phyloP scores from a whole-genome alignment of 2,329 filamentous ascomycete species.

The Aciculosporium take region DNA sequence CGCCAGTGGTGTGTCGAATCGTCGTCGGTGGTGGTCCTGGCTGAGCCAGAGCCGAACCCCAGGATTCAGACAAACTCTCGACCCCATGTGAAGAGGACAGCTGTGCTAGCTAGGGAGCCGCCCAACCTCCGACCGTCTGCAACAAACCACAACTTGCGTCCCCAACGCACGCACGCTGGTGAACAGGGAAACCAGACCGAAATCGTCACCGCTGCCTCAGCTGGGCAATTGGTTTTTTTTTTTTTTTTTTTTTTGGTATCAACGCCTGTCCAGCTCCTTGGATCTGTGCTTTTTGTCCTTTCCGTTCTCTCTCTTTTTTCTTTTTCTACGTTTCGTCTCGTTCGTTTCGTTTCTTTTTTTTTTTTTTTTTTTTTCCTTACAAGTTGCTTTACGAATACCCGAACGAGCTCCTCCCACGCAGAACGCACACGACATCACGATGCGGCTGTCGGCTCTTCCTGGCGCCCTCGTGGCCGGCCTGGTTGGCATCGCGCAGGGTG shows the following conservation, averaged over 20 bases:
- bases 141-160: background rate
- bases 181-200: background rate
- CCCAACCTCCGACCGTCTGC: background rate
- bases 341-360: background rate
- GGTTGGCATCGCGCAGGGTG: conserved; percentile 35
- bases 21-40: background rate
- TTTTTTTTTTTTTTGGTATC: too few relatives aligned
- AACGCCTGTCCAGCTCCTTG: conserved; percentile 3
- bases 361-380: background rate
- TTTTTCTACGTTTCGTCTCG: too few relatives aligned
- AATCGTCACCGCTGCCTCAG: conserved; percentile 6
- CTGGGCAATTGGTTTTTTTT: too few relatives aligned
- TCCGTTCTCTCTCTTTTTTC: too few relatives aligned
- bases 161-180: background rate
- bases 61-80: conserved; percentile 11
- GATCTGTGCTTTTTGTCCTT: background rate
- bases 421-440: conserved; percentile 15
- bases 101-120: conserved; percentile 8
- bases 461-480: conserved; percentile 34
- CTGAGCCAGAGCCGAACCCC: conserved; percentile 9
- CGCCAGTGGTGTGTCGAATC: background rate
- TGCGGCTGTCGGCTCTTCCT: conserved; percentile 34
- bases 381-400: background rate
- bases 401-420: background rate
- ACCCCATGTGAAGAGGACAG: conserved; percentile 12